Percentiles rank a stretch among this genome's conserved stretches.
phyloP scores from a whole-genome alignment of 1,139 yeast genomes.

The Candida dubliniensis region DNA sequence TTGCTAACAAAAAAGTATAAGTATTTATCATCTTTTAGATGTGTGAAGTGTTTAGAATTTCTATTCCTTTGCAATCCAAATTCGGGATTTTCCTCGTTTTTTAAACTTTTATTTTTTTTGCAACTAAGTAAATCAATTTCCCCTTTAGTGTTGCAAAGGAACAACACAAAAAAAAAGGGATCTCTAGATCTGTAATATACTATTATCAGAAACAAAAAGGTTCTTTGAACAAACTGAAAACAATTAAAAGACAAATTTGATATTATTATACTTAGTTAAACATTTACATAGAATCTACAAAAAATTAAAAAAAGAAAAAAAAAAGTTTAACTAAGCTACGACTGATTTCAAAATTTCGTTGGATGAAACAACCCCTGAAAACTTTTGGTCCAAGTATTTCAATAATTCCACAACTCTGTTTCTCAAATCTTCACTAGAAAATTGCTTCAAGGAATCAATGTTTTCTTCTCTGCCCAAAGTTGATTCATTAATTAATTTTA shows the following conservation, averaged over 20 bases:
- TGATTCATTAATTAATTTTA: constrained; percentile 66
- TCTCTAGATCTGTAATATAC: too few species aligned
- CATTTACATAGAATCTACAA: too few species aligned
- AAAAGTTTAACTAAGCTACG: constrained; percentile 34
- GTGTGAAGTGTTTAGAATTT: neutral
- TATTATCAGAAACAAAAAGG: neutral
- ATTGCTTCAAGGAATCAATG: constrained; percentile 75
- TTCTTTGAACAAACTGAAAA: too few species aligned
- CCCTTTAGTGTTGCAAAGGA: constrained; percentile 9
- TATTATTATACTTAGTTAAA: too few species aligned
- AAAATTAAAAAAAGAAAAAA: neutral
- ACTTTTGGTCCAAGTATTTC: constrained; percentile 68
- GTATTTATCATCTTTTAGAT: neutral
- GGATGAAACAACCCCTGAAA: constrained; percentile 59
- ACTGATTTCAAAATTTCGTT: constrained; percentile 56
- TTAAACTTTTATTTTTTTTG: constrained; percentile 11
- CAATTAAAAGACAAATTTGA: too few species aligned
- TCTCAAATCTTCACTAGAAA: constrained; percentile 66
- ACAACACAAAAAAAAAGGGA: constrained; percentile 2
- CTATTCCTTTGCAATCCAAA: constrained; percentile 21
- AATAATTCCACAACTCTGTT: constrained; percentile 66
- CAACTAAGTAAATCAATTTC: constrained; percentile 9
- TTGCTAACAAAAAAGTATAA: too few species aligned
- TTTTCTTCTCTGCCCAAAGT: constrained; percentile 84
- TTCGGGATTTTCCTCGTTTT: constrained; percentile 13